Evolutionary conservation across 768 basidiomycete species (phyloP), one percentile per base, ranked within the genome.

Genomic region (Cystobasidium ongulense): DNA sequence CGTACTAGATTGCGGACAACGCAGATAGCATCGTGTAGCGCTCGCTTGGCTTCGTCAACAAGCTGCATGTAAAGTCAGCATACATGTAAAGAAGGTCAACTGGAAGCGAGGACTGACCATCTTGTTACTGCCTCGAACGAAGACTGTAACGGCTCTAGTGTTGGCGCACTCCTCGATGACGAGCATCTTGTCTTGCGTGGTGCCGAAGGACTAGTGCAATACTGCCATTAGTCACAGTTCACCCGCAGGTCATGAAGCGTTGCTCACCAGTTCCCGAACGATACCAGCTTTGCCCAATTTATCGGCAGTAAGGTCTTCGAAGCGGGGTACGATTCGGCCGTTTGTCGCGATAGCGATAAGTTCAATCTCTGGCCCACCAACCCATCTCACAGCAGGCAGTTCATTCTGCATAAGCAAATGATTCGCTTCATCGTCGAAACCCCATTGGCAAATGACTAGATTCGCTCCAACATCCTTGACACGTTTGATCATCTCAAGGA

Each of bases 311-410:
- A 99, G 87, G 81, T 99, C 96, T 80, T 99, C 96, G 79, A 99
- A 99, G 29, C 96, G 87, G 46, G 96, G 96, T 1, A 99, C 96
- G 79, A 99, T 99, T 35, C 96, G 89, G 33, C 95, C 96, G 81
- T 96, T 90, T 0, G 95, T 99, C 0, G 96, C 96, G 80, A 99
- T 97, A 23, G 96, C 96, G 76, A 99, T 97, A 72, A 98, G 85
- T 93, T 99, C 96, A 76, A 99, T 99, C 81, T 99, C 96, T 1
- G 96, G 96, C 27, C 96, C 96, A 74, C 96, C 96, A 71, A 99
- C 96, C 96, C 96, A 98, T 80, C 96, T 86, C 35, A 98, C 95
- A 33, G 96, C 91, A 52, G 96, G 96, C 39, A 99, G 85, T 17
- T 94, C 91, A 78, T 97, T 98, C 84, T 96, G 93, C 91, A 98